These are phyloP conservation scores for Breviolum minutum DNA, from an alignment of 73 alveolate species.

Conservation along the genomic window DNA sequence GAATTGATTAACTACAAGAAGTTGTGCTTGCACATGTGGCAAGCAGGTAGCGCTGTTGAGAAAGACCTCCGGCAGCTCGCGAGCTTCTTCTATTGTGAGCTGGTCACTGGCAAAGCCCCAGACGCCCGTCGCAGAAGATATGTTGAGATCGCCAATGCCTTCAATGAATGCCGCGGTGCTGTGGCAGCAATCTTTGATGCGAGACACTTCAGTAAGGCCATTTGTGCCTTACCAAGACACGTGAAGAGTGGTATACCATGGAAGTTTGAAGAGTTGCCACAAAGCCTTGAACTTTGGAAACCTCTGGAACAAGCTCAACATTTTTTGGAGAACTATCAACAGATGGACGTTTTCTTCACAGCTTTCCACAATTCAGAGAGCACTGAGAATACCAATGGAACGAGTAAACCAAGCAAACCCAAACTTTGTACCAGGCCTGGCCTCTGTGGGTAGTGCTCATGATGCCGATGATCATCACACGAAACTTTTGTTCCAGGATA, in stretches of 20 bases:
- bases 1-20: constrained; percentile 66
- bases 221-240: constrained; percentile 58
- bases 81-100: constrained; percentile 28
- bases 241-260: constrained; percentile 52
- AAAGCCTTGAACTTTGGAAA: constrained; percentile 76
- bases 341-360: constrained; percentile 31
- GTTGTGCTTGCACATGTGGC: constrained; percentile 75
- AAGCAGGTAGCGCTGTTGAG: constrained; percentile 35
- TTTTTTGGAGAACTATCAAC: constrained; percentile 39
- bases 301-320: constrained; percentile 36
- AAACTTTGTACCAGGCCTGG: constrained; percentile 6
- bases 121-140: constrained; percentile 36
- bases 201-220: constrained; percentile 60
- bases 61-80: constrained; percentile 84
- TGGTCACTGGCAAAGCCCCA: constrained; percentile 10
- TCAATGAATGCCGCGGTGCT: constrained; percentile 75
- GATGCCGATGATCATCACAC: not conserved
- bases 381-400: not conserved
- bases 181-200: constrained; percentile 80
- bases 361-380: constrained; percentile 1
- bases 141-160: constrained; percentile 27
- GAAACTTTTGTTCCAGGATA: too few species aligned
- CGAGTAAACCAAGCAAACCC: not conserved
- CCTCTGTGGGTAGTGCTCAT: not conserved
- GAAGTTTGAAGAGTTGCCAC: constrained; percentile 70